These are phyloP conservation scores for Raphanus raphanistrum DNA, from an alignment of 345 rosid genomes.

Conservation along the genomic window DNA sequence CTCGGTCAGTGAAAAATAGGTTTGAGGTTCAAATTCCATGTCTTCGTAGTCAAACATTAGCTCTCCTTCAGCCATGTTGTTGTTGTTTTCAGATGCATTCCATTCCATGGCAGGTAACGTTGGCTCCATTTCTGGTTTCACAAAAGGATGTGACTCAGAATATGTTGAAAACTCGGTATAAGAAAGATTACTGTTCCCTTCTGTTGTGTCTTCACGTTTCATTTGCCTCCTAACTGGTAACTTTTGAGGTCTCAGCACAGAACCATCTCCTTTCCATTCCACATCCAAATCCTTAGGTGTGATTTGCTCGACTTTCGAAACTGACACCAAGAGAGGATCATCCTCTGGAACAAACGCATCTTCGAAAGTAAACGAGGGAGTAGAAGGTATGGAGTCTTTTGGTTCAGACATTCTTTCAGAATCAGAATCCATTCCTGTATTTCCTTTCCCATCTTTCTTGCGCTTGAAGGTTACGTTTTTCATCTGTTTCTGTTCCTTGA, in stretches of 20 bases:
- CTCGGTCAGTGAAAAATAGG: conserved; percentile 87
- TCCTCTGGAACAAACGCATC: conserved; percentile 50
- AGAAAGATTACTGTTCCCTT: conserved; percentile 20
- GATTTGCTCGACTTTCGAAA: conserved; percentile 58
- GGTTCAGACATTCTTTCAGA: conserved; percentile 51
- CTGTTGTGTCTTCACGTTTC: conserved; percentile 51
- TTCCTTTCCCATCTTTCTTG: conserved; percentile 47
- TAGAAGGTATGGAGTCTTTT: conserved; percentile 48
- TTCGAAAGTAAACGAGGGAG: conserved; percentile 41
- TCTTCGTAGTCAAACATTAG: conserved; percentile 66
- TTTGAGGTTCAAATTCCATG: conserved; percentile 96
- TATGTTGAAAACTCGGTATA: conserved; percentile 1
- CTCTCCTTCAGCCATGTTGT: conserved; percentile 39
- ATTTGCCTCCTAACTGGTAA: conserved; percentile 83
- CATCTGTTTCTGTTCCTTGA: conserved; percentile 45
- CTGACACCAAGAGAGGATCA: conserved; percentile 69
- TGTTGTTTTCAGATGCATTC: conserved; percentile 46
- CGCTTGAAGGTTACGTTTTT: conserved; percentile 31
- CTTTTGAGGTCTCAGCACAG: conserved; percentile 56
- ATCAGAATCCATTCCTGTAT: conserved; percentile 42
- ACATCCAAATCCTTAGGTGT: conserved; percentile 47
- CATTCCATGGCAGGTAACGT: conserved; percentile 50
- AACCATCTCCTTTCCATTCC: conserved; percentile 46
- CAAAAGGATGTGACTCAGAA: conserved; percentile 33
- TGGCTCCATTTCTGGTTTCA: conserved; percentile 40